These are phyloP conservation scores for Tricholoma sp. DNA, from an alignment of 768 basidiomycete species.

Conservation along the genomic window DNA sequence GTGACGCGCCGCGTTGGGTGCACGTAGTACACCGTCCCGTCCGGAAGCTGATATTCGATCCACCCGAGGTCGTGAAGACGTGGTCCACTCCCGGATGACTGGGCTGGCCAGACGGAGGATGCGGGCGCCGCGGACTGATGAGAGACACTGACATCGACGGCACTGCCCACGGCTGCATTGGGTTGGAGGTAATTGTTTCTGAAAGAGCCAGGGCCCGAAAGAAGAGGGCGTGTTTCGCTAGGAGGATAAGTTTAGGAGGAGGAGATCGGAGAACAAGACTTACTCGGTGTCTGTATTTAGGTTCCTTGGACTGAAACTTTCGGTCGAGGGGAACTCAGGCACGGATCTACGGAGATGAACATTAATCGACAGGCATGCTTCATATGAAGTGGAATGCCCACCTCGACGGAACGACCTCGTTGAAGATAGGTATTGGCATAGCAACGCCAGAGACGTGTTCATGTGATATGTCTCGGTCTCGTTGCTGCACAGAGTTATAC, in stretches of 20 bases:
- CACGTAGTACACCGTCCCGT: constrained; percentile 64
- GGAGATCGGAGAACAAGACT: background rate
- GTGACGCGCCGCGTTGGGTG: constrained; percentile 57
- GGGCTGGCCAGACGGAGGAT: constrained; percentile 14
- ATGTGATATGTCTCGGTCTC: constrained; percentile 16
- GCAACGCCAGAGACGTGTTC: constrained; percentile 23
- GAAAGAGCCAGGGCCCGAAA: constrained; percentile 31
- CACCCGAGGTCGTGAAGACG: constrained; percentile 59
- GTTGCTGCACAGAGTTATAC: constrained; percentile 17
- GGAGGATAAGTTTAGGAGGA: background rate
- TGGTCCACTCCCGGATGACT: constrained; percentile 19
- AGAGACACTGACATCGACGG: constrained; percentile 16
- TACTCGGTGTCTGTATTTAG: constrained; percentile 25
- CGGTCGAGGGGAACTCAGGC: constrained; percentile 15
- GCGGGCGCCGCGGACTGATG: constrained; percentile 17
- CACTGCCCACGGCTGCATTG: constrained; percentile 11
- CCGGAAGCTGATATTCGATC: constrained; percentile 73
- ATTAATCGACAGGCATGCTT: background rate
- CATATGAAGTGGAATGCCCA: constrained; percentile 1
- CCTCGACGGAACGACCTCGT: constrained; percentile 33
- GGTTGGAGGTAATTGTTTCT: constrained; percentile 22
- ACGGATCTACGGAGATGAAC: constrained; percentile 13
- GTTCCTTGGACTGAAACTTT: constrained; percentile 12
- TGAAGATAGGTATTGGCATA: constrained; percentile 39
- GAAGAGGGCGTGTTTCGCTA: constrained; percentile 54